Conservation (phyloP, 2,329 filamentous ascomycete genomes). For the Aspergillus sp. region DNA sequence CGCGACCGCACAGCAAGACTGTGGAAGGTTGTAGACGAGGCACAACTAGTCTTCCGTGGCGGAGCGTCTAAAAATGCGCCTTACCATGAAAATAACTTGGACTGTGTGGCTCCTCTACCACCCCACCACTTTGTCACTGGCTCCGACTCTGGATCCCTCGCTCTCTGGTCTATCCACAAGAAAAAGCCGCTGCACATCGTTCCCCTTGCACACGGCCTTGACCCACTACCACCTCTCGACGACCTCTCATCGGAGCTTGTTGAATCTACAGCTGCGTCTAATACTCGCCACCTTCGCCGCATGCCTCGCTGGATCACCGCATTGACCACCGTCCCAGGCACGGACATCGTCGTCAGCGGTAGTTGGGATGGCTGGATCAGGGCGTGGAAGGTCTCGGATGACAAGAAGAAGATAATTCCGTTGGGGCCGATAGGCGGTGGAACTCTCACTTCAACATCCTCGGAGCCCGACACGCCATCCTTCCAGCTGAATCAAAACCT, state of each 20-base stretch:
- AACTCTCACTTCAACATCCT: constrained; percentile 2
- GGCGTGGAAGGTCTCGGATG: constrained; percentile 74
- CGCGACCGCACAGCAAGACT: constrained; percentile 83
- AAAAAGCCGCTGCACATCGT: constrained; percentile 87
- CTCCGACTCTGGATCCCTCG: constrained; percentile 79
- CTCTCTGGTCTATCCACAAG: constrained; percentile 81
- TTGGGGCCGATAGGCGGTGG: constrained; percentile 56
- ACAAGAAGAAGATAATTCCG: constrained; percentile 69
- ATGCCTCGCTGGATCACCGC: constrained; percentile 85
- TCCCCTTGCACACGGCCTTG: constrained; percentile 74
- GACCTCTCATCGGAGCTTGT: constrained; percentile 68
- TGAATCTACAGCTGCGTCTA: constrained; percentile 42
- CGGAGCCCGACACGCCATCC: constrained; percentile 21
- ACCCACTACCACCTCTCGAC: constrained; percentile 59
- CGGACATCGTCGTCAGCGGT: constrained; percentile 79
- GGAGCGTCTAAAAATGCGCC: constrained; percentile 47
- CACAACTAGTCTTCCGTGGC: constrained; percentile 88
- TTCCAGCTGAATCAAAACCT: constrained; percentile 28
- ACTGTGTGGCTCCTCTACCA: constrained; percentile 85
- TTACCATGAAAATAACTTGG: constrained; percentile 73
- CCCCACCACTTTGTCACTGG: constrained; percentile 87
- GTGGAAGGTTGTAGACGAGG: constrained; percentile 96
- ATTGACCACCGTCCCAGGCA: constrained; percentile 75
- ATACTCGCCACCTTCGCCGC: constrained; percentile 44
- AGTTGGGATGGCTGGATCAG: constrained; percentile 90